phyloP scores from a whole-genome alignment of 495 filamentous ascomycete species.

The Penicillium daleae region DNA sequence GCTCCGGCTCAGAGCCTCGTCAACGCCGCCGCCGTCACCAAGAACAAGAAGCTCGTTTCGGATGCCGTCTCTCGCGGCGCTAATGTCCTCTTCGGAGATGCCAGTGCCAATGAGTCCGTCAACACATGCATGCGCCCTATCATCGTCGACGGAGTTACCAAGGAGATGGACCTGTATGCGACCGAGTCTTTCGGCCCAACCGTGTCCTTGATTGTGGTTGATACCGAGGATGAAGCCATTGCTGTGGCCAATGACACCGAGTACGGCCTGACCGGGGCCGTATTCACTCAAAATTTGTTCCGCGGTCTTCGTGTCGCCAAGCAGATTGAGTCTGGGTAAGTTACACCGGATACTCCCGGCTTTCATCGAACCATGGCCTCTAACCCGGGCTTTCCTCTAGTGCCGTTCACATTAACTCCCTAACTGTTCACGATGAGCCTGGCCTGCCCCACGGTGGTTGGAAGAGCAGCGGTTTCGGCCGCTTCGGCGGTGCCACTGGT shows the following conservation, averaged over 20 bases:
- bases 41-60: constrained; percentile 66
- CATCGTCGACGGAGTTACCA: constrained; percentile 68
- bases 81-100: constrained; percentile 62
- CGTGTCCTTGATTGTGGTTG: constrained; percentile 58
- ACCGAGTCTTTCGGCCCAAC: constrained; percentile 84
- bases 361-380: not conserved
- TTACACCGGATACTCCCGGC: not conserved
- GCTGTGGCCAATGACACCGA: constrained; percentile 56
- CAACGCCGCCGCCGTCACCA: constrained; percentile 60
- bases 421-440: constrained; percentile 84
- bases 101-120: constrained; percentile 46
- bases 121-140: constrained; percentile 69
- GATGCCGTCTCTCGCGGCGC: constrained; percentile 75
- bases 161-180: constrained; percentile 81
- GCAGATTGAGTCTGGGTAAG: constrained; percentile 54
- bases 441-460: constrained; percentile 80
- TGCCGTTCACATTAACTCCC: constrained; percentile 87
- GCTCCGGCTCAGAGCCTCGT: constrained; percentile 64
- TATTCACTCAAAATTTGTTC: constrained; percentile 54
- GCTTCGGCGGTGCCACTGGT: constrained; percentile 59
- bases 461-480: constrained; percentile 85
- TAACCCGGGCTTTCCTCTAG: constrained; percentile 24
- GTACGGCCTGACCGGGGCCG: constrained; percentile 52
- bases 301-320: constrained; percentile 51
- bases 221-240: constrained; percentile 53